Percentiles rank a stretch among this genome's conserved stretches.
Conservation (phyloP, 192 early-diverging fungal species). For the Geranomyces variabilis region DNA sequence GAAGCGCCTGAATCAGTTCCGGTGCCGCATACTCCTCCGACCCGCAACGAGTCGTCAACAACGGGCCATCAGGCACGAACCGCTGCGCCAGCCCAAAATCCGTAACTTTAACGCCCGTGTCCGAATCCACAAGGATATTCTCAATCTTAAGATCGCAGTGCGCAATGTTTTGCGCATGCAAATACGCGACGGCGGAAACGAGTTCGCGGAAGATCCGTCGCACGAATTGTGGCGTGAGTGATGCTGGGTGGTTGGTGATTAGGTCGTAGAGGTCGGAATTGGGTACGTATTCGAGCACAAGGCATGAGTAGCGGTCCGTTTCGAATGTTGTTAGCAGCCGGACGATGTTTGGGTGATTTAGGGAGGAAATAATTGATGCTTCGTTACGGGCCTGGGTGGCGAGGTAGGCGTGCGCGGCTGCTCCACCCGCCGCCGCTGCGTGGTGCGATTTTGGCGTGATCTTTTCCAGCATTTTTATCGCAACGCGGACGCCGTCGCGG, state of each 20-base stretch:
- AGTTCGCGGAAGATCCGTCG: slow-evolving; percentile 60
- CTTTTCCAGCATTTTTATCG: slow-evolving; percentile 60
- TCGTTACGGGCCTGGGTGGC: slow-evolving; percentile 15
- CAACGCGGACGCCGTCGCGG: slow-evolving; percentile 49
- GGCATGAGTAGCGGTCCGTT: slow-evolving; percentile 61
- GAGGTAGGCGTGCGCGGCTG: slow-evolving; percentile 1
- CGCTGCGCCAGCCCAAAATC: slow-evolving; percentile 54
- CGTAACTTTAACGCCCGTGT: slow-evolving; percentile 61
- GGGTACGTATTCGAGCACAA: slow-evolving; percentile 71
- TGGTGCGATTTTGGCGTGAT: neutral
- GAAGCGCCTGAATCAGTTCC: slow-evolving; percentile 63
- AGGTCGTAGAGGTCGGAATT: slow-evolving; percentile 80
- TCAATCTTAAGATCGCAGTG: slow-evolving; percentile 49
- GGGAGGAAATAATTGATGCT: slow-evolving; percentile 41
- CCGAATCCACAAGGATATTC: slow-evolving; percentile 37
- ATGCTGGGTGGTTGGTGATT: slow-evolving; percentile 52
- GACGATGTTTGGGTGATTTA: slow-evolving; percentile 73
- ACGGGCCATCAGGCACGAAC: slow-evolving; percentile 18
- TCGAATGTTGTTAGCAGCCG: slow-evolving; percentile 65
- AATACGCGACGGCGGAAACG: slow-evolving; percentile 51
- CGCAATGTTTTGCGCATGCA: slow-evolving; percentile 59
- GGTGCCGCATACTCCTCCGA: slow-evolving; percentile 79
- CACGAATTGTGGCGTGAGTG: slow-evolving; percentile 46
- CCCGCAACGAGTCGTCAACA: slow-evolving; percentile 63
- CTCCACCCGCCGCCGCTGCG: neutral